Conservation (phyloP, 2,329 filamentous ascomycete species). For the Bipolaris sorokiniana region DNA sequence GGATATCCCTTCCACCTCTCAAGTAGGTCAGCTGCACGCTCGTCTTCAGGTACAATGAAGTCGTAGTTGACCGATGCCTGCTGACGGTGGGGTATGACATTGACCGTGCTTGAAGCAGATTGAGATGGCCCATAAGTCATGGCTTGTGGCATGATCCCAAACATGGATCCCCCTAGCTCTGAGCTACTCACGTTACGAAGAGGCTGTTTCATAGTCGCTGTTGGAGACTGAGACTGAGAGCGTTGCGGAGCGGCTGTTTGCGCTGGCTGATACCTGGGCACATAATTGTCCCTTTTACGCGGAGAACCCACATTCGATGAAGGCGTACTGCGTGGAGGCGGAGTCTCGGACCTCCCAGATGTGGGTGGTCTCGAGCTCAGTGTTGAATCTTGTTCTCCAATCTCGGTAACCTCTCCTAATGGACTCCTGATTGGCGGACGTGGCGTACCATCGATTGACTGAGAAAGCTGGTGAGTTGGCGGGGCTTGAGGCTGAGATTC, state of each 20-base stretch:
- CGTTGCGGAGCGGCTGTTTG: constrained; percentile 41
- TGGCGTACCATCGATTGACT: constrained; percentile 35
- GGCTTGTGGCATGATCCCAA: constrained; percentile 53
- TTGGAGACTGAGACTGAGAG: constrained; percentile 66
- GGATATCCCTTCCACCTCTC: constrained; percentile 91
- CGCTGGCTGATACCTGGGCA: constrained; percentile 58
- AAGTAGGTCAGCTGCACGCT: constrained; percentile 71
- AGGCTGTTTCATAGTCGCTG: constrained; percentile 59
- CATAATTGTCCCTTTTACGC: constrained; percentile 46
- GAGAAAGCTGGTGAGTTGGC: constrained; percentile 35
- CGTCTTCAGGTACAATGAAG: constrained; percentile 63
- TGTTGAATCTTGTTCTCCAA: constrained; percentile 34
- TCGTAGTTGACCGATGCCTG: constrained; percentile 59
- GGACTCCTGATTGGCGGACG: constrained; percentile 37
- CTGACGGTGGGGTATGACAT: constrained; percentile 42
- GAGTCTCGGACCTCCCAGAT: constrained; percentile 40
- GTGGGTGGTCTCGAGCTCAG: constrained; percentile 27
- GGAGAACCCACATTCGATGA: constrained; percentile 50
- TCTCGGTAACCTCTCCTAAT: constrained; percentile 44
- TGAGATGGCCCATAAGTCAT: constrained; percentile 42
- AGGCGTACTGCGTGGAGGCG: constrained; percentile 40
- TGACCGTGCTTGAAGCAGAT: constrained; percentile 19
- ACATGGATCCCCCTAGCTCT: constrained; percentile 62
- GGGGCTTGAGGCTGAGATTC: constrained; percentile 16
- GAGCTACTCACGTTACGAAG: constrained; percentile 47